These are phyloP conservation scores for Phytophthora meadii DNA, from an alignment of 352 stramenopile species.

Conservation along the genomic window DNA sequence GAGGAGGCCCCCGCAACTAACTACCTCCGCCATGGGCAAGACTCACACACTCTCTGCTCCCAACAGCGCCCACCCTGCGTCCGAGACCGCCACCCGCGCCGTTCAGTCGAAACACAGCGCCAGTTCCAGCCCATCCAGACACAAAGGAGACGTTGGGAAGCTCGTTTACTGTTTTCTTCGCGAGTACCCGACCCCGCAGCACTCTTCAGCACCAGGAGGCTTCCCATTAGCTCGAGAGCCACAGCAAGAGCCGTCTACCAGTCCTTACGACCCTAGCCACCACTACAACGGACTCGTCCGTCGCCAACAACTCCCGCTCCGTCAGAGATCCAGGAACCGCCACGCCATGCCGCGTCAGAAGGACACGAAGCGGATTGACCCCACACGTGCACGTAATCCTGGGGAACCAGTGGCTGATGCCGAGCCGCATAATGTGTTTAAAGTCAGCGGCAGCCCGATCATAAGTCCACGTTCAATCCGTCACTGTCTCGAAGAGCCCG, in stretches of 20 bases:
- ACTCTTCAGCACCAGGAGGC: constrained; percentile 24
- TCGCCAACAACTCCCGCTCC: constrained; percentile 18
- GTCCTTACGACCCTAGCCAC: constrained; percentile 30
- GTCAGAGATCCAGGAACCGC: constrained; percentile 4
- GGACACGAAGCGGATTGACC: constrained; percentile 59
- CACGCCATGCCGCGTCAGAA: constrained; percentile 60
- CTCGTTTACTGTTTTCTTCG: constrained; percentile 46
- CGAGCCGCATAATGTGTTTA: constrained; percentile 64
- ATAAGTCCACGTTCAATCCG: constrained; percentile 77
- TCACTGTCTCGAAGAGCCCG: constrained; percentile 65
- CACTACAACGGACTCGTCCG: constrained; percentile 31
- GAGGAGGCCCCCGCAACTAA: constrained; percentile 9
- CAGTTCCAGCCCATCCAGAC: constrained; percentile 17
- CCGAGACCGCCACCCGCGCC: constrained; percentile 21
- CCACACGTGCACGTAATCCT: constrained; percentile 34
- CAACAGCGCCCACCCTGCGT: constrained; percentile 1
- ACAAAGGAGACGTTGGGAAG: constrained; percentile 42
- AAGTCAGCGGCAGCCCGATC: constrained; percentile 63
- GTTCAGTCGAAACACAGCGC: constrained; percentile 31
- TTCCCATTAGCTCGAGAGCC: constrained; percentile 28
- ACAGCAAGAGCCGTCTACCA: constrained; percentile 12
- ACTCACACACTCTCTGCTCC: constrained; percentile 32
- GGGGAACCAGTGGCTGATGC: constrained; percentile 29
- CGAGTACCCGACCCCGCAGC: constrained; percentile 30
- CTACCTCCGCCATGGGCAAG: constrained; percentile 26